Base-by-base conservation (phyloP, 139 green algal species). In the Chlamydomonas eustigma region DNA sequence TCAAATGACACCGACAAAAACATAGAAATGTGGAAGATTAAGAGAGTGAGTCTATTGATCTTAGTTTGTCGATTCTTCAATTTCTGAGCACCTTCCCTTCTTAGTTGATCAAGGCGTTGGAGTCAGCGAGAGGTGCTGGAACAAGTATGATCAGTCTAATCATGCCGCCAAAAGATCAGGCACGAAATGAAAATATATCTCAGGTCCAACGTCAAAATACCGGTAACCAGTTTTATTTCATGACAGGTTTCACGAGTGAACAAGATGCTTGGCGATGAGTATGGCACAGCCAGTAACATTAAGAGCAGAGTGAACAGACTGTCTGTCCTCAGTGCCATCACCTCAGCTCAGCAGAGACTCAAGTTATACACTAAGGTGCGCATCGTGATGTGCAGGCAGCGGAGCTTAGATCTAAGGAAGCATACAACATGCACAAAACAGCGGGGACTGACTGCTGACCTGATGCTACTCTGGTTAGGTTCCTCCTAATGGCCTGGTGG, bases 81-180 rank as follows among this genome's bases (percentile, higher is more conserved):
- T 63, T 22, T 24, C 22, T 63, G 50, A 63, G 2, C 32, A 1
- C 5, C 64, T 22, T 22, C 31, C 24, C 52, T 70, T 12, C 39
- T 77, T 87, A 97, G 91, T 71, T 97, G 1, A 97, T 97, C 69
- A 97, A 97, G 76, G 91, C 79, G 8, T 79, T 97, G 69, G 88
- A 97, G 76, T 80, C 81, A 37, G 92, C 93, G 0, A 74, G 88
- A 24, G 93, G 96, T 36, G 98, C 98, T 81, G 96, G 96, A n/a
- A 99, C 96, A 22, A 97, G 90, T 68, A 99, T 99, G 96, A 99
- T 99, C 77, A 95, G 86, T 52, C 82, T 99, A 1, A 98, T 99
- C 73, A 96, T 99, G 88, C 96, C 96, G 30, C 96, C 96, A 0
- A 97, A 98, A 74, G 97, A 98, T 81, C 95, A 99, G 91, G 92